Base-by-base conservation (phyloP, 306 rosid species). In the Hippophae rhamnoides region DNA sequence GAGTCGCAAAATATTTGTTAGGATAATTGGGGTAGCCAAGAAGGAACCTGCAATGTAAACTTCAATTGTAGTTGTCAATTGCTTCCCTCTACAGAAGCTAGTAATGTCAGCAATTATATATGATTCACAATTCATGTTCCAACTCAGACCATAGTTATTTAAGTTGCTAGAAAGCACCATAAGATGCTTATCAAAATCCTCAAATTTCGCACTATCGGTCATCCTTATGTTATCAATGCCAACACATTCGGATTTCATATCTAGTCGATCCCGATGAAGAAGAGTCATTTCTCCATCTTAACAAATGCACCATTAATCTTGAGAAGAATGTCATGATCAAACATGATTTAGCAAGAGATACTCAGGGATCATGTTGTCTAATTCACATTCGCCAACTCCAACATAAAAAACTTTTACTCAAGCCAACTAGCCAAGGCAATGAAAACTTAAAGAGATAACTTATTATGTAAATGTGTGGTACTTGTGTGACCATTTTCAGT, bases 31-130 rank as follows among this genome's bases (percentile, higher is more conserved):
- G 72, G 76, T 77, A 44, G 89, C 70, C 7, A 6, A 67, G 68
- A 83, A 85, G 57, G 97, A 81, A 41, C 90, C 95, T 0, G 97
- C 79, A 27, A 89, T 76, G 74, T 85, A 89, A 71, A 89, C 95
- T 77, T 89, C 97, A 62, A 85, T 69, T 43, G 78, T 75, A 0
- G 90, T 81, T 6, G 76, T 41, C 47, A 61, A 67, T 13, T 79
- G 83, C 53, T 79, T 81, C 72, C 73, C 83, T 69, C 61, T 85
- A 43, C 81, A 66, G 74, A 83, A 77, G 65, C 83, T 69, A 9
- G 75, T 18, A 18, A 18, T 58, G 25, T 79, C 80, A 13, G 68
- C 69, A 61, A 57, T 60, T 45, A 80, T 57, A 54, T 71, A 63
- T 9, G 95, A 75, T 56, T 77, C 86, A 61, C 95, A 89, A 54